These are phyloP conservation scores for Starmerella lactis-condensi DNA, from an alignment of 805 yeast species.

Conservation along the genomic window DNA sequence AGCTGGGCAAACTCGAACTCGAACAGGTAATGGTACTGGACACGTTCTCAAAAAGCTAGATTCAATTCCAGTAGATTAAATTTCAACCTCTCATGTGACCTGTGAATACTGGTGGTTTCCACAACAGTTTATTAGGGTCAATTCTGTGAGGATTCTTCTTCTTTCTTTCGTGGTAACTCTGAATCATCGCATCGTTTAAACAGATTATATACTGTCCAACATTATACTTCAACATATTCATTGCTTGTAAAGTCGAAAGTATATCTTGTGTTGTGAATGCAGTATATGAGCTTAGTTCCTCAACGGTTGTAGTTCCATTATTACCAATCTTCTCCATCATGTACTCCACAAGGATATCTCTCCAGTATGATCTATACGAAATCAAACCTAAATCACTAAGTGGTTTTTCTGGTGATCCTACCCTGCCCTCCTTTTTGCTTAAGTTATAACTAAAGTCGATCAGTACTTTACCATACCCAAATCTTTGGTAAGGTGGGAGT, in stretches of 20 bases:
- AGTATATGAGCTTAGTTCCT: constrained; percentile 68
- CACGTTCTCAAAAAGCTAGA: constrained; percentile 7
- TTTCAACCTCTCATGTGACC: constrained; percentile 27
- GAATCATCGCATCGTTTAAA: constrained; percentile 64
- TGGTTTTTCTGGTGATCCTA: constrained; percentile 96
- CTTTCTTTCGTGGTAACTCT: constrained; percentile 50
- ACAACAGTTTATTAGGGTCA: constrained; percentile 49
- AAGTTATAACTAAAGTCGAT: constrained; percentile 88
- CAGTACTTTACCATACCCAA: constrained; percentile 78
- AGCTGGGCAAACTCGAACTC: neutral
- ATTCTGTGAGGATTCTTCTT: constrained; percentile 59
- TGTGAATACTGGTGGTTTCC: constrained; percentile 91
- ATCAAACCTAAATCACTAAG: constrained; percentile 82
- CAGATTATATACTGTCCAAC: constrained; percentile 89
- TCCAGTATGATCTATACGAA: constrained; percentile 91
- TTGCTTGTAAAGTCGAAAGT: constrained; percentile 76
- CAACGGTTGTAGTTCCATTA: constrained; percentile 51
- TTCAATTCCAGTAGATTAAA: constrained; percentile 10
- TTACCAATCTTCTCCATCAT: constrained; percentile 46
- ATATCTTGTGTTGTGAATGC: constrained; percentile 96
- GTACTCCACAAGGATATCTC: constrained; percentile 64
- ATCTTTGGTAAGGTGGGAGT: constrained; percentile 87
- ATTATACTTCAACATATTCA: constrained; percentile 76
- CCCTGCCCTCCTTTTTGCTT: constrained; percentile 70
- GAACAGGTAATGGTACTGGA: constrained; percentile 3